Conservation (phyloP, 2,329 filamentous ascomycete genomes). For the Aspergillus floridensis region DNA sequence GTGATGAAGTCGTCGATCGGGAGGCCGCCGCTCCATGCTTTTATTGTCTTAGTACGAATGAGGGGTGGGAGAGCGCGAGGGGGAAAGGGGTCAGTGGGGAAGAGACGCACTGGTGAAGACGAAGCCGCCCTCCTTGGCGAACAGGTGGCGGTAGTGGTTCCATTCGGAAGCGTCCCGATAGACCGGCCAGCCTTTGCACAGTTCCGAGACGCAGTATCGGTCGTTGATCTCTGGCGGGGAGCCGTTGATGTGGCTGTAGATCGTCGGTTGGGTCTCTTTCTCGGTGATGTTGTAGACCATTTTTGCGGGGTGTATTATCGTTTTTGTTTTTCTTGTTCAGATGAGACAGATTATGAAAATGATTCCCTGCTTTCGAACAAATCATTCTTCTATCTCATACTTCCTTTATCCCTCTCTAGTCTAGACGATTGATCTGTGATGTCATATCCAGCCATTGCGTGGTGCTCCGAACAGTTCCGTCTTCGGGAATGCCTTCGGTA, state of each 20-base stretch:
- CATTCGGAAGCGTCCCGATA: slow-evolving; percentile 3
- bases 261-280: not conserved
- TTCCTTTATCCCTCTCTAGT: no score
- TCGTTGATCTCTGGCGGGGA: not conserved
- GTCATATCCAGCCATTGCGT: no score
- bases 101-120: slow-evolving; percentile 2
- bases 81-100: no score
- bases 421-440: no score
- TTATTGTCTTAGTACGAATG: not conserved
- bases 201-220: slow-evolving; percentile 1
- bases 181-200: slow-evolving; percentile 4
- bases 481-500: no score
- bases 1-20: not conserved
- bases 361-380: no score
- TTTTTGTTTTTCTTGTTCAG: no score
- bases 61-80: no score
- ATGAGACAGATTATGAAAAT: no score
- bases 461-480: no score
- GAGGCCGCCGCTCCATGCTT: slow-evolving; percentile 2
- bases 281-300: slow-evolving; percentile 5
- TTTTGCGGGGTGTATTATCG: not conserved
- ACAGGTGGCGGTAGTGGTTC: not conserved
- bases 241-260: slow-evolving; percentile 5
- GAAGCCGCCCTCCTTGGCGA: not conserved
- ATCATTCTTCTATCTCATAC: no score